Conservation (phyloP, 768 basidiomycete genomes). For the Kockovaella imperatae region DNA sequence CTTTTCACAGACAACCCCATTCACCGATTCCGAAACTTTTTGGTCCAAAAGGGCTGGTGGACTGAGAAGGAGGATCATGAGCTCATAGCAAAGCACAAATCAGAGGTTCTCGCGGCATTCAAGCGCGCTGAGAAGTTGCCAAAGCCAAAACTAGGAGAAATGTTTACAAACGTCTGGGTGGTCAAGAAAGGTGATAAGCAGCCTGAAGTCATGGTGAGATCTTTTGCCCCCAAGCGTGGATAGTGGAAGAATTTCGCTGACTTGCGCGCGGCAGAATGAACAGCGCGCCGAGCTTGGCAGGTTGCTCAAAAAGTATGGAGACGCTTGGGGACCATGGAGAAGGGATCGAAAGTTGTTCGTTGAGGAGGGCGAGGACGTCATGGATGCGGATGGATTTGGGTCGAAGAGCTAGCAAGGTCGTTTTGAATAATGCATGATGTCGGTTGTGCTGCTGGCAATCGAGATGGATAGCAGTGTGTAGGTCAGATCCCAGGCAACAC, state of each 20-base stretch:
- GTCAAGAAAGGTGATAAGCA: constrained; percentile 51
- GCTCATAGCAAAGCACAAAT: constrained; percentile 60
- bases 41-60: constrained; percentile 84
- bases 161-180: constrained; percentile 82
- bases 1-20: constrained; percentile 71
- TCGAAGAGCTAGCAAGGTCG: not conserved
- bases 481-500: not conserved
- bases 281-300: constrained; percentile 69
- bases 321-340: constrained; percentile 79
- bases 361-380: constrained; percentile 39
- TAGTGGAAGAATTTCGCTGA: not conserved
- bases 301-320: constrained; percentile 75
- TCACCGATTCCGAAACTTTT: constrained; percentile 70
- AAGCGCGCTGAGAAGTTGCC: constrained; percentile 64
- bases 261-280: constrained; percentile 55
- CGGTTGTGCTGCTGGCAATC: not conserved
- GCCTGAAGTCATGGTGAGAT: constrained; percentile 25
- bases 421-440: not conserved
- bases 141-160: constrained; percentile 62
- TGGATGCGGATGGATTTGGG: constrained; percentile 36
- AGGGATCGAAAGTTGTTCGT: constrained; percentile 53
- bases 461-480: not conserved
- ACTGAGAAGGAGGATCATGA: constrained; percentile 62
- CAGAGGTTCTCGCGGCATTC: constrained; percentile 70
- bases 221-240: not conserved